Evolutionary conservation across 2,329 filamentous ascomycete genomes (phyloP), one percentile per base, ranked within the genome.

Genomic region (Dendrostoma leiphaemia): DNA sequence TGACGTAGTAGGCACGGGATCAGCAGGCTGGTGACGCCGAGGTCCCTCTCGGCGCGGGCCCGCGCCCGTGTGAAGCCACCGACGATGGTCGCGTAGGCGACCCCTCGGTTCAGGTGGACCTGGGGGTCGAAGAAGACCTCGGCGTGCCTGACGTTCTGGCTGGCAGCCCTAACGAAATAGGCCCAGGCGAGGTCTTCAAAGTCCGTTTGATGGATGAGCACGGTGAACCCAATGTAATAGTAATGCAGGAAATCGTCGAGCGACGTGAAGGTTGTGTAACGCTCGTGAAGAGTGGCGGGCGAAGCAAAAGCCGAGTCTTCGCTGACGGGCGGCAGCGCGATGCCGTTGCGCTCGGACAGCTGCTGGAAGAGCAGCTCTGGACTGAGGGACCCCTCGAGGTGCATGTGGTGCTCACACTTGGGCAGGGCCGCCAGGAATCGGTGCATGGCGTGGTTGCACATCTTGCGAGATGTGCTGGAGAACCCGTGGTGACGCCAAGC

Each of bases 71-170:
- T 72, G 62, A 90, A 84, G 3, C 89, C 89, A 3, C 69, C 65
- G 3, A 91, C 76, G 21, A 91, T 79, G 2, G 81, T 85, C 15
- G 78, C 72, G 64, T 89, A 86, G 7, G 75, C 61, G 3, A 92
- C 71, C 5, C 85, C 85, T 17, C 88, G 79, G 12, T 71, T 72
- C 4, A 83, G 79, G 68, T 92, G 89, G 1, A 86, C 87, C 69
- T 92, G 88, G 2, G 89, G 88, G 67, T 92, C 89, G 71, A 92
- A 91, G 73, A 91, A 92, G 60, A 91, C 79, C 68, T 92, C 89
- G 13, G 86, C 86, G 64, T 92, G 88, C 46, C 81, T 77, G 2
- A 91, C 84, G 34, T 83, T 82, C 58, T 90, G 83, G 2, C 71
- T 71, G 29, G 82, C 76, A 2, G 86, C 88, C 54, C 79, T 81